Base-by-base conservation (phyloP, 2,329 filamentous ascomycete species). In the Pezicula radicicola region DNA sequence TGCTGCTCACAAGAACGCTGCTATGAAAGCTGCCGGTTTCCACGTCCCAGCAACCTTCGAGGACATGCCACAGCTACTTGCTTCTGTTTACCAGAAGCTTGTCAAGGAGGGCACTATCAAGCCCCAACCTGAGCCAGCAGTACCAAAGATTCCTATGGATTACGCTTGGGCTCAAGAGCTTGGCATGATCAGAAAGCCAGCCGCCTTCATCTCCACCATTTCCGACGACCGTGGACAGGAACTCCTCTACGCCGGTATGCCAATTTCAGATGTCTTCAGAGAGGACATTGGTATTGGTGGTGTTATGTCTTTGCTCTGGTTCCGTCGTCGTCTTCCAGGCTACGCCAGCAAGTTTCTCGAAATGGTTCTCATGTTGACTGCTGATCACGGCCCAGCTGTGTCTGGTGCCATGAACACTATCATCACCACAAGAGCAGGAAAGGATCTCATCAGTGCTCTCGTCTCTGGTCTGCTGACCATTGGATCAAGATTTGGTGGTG, bases 361-460 rank as follows among this genome's bases (percentile, higher is more conserved):
- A 83, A 99, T 99, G 94, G 94, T 99, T 62, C 93, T 99, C 73
- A 99, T 99, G 94, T 85, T 99, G 70, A 99, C 94, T 70, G 94
- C 94, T 66, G 94, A 99, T 71, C 94, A 99, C 85, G 94, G 94
- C 76, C 94, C 94, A 50, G 94, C 94, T 66, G 94, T 99, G 65
- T 99, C 94, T 65, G 94, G 94, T 83, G 94, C 94, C 74, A 99
- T 99, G 94, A 99, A 99, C 87, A 99, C 94, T 72, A 99, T 99
- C 73, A 97, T 99, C 73, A 99, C 94, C 58, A 99, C 94, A 55
- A 90, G 94, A 89, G 94, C 94, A 59, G 94, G 94, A 73, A 99
- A 99, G 83, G 94, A 99, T 72, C 79, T 99, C 63, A 97, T 99
- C 79, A 92, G 87, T 66, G 89, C 94, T 45, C 83, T 99, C 58